phyloP scores from a whole-genome alignment of 2,329 filamentous ascomycete species.

The Tolypocladium nubicola region DNA sequence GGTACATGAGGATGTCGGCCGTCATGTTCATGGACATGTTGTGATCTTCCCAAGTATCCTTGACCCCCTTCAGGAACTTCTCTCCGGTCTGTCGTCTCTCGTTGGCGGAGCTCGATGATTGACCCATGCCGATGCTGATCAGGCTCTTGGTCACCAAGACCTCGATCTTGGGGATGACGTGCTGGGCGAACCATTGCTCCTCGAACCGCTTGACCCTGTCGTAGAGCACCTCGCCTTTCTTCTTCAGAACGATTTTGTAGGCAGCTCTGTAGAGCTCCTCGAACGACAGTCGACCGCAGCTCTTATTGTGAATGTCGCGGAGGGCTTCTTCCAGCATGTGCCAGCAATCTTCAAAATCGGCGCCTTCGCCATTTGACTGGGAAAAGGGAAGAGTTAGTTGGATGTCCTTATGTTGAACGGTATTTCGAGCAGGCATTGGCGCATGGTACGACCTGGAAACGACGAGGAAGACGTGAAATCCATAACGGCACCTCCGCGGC shows the following conservation, averaged over 20 bases:
- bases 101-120: slow-evolving; percentile 53
- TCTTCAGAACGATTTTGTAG: slow-evolving; percentile 87
- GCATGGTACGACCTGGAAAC: background rate
- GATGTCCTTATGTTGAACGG: background rate
- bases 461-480: background rate
- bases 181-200: slow-evolving; percentile 63
- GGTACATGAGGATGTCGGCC: slow-evolving; percentile 93
- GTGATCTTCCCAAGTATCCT: slow-evolving; percentile 78
- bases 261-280: slow-evolving; percentile 90
- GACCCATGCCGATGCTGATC: slow-evolving; percentile 47
- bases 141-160: slow-evolving; percentile 62
- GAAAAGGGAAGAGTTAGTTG: slow-evolving; percentile 11
- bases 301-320: slow-evolving; percentile 81
- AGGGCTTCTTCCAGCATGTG: slow-evolving; percentile 64
- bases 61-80: slow-evolving; percentile 66
- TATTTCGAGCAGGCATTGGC: background rate
- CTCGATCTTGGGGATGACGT: slow-evolving; percentile 63
- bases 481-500: too few relatives aligned
- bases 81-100: slow-evolving; percentile 75
- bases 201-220: slow-evolving; percentile 72
- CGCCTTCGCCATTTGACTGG: slow-evolving; percentile 36
- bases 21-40: slow-evolving; percentile 93
- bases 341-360: slow-evolving; percentile 86
- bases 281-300: slow-evolving; percentile 82
- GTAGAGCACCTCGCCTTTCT: slow-evolving; percentile 75